Base-by-base conservation (phyloP, 2,329 filamentous ascomycete species). In the Neopestalotiopsis clavispora region DNA sequence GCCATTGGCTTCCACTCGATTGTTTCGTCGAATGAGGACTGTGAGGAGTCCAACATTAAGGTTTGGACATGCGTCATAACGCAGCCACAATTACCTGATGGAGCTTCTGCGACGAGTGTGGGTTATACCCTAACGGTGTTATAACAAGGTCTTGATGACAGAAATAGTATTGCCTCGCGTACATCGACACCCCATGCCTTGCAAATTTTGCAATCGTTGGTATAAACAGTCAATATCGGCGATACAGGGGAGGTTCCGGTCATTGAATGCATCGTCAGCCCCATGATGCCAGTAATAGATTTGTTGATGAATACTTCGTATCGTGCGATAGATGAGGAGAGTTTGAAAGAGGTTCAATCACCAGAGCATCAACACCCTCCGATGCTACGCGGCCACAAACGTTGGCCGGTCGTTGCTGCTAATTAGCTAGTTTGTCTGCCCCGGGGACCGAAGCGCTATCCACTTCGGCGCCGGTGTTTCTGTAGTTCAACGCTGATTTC, bases 31-130 rank as follows among this genome's bases (percentile, higher is more conserved):
- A 59, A 30, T 59, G 57, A 34, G 59, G 30, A 17, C 59, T 17
- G 32, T 32, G 28, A 62, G 30, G 28, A 62, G 17, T 13, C 12
- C 34, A 30, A 40, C 14, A 62, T 34, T 62, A 38, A 62, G 32
- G 30, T 62, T 62, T 62, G 59, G 2, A 20, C 30, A 20, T 62
- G 59, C 59, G 59, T 62, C 59, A 62, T 62, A 20, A 30, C 40
- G 59, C 59, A 62, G 59, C 59, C 59, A 62, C 34, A 42, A 40
- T 62, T 34, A 13, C 59, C 59, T 17, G 30, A 42, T 62, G 32
- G 30, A 34, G 59, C 14, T 20, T 40, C 32, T 62, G 28, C 59
- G 59, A 52, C 45, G 20, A 52, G 45, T 20, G 17, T 52, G 45
- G 45, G 20, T 52, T 52, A 52, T 52, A 52, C 45, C 45, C 45